Base-by-base conservation (phyloP, 352 stramenopile species). In the Blastocystis sp. region DNA sequence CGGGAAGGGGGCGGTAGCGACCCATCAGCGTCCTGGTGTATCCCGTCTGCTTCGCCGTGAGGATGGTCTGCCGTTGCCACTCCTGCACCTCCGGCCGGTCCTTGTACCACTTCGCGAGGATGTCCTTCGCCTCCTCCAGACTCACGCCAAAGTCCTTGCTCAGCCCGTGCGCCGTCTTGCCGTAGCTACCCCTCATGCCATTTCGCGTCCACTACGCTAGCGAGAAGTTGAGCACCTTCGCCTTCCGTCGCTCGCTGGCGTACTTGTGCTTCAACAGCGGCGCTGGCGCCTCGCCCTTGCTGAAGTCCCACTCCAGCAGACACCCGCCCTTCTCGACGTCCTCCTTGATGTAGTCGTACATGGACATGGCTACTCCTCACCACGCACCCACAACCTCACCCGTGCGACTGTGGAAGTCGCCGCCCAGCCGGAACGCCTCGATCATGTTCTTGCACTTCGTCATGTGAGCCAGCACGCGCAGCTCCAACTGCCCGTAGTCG, bases 201-300 rank as follows among this genome's bases (percentile, higher is more conserved):
- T 24, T 29, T 21, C 9, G 24, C 31, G 45, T 50, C 60, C 24
- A 2, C 9, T 62, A 89, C 6, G 98, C 97, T 90, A 99, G 99
- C 19, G 95, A 98, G 90, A 99, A 99, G 91, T 99, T 99, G 26
- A 99, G 93, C 26, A 98, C 98, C 91, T 99, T 99, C 16, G 97
- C 97, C 80, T 98, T 98, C 66, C 98, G 94, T 63, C 97, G 94
- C 92, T 99, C 97, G 4, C 95, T 96, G 26, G 94, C 96, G 91
- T 96, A 99, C 90, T 97, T 94, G 92, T 99, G 97, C 91, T 99
- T 99, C 26, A 99, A 92, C 79, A 99, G 91, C 16, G 97, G 97
- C 67, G 96, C 97, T 6, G 94, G 93, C 12, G 95, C 94, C 61
- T 95, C 92, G 31, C 93, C 91, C 39, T 96, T 95, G 2, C 92